Base-by-base conservation (phyloP, 345 rosid species). In the Populus tremula region DNA sequence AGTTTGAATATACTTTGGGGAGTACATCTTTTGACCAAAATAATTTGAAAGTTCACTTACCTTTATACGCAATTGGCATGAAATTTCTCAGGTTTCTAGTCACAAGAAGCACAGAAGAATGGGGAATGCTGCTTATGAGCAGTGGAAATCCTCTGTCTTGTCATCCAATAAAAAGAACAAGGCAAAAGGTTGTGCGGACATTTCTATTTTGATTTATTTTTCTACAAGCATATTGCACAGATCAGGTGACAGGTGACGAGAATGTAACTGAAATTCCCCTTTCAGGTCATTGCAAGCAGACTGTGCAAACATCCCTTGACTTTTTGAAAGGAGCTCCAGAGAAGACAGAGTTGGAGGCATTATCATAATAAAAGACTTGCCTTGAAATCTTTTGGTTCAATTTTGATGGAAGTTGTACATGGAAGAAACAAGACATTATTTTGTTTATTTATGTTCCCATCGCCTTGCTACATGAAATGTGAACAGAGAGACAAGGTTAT, bases 141-240 rank as follows among this genome's bases (percentile, higher is more conserved):
- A 93, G 21, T 93, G 98, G 94, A 95, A 95, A 79, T 86, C 98
- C 2, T 76, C 90, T 6, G 92, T 95, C 8, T 69, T 90, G 16
- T 74, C 88, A 76, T 86, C 96, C 1, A 88, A 89, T 67, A 85
- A 86, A 65, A 68, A 86, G 68, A 85, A 63, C 45, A 80, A 85
- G 75, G 81, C 76, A 74, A 80, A 87, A 83, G 94, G 94, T 91
- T 41, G 67, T 69, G 66, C 6, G 35, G 49, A 13, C 43, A 33
- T 71, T 71, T 23, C 27, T 23, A 5, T 56, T 63, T 27, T 27
- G 39, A 16, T 64, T 21, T 67, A n/a, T 36, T 62, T 35, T 33
- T 13, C 5, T 29, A 61, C 25, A 2, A 18, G 23, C 12, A 29
- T 13, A 65, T 50, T 41, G 53, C 41, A 35, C 5, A 33, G 35